Conservation (phyloP, 129 eudicot genomes). For the Cynara cardunculus region DNA sequence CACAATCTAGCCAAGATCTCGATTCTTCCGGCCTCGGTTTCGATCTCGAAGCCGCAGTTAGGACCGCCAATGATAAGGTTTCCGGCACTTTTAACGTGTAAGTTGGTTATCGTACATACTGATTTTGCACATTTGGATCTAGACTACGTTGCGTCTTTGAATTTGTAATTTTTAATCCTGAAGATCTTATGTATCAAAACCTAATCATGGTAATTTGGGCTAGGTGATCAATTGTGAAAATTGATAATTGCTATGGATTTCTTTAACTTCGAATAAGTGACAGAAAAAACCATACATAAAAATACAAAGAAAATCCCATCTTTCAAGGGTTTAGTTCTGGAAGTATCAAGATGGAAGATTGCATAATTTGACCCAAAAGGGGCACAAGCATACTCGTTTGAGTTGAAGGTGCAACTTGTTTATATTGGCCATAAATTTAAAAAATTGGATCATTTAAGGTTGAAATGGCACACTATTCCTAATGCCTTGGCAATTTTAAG, state of each 20-base stretch:
- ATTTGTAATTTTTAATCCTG: background rate
- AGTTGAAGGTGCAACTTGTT: background rate
- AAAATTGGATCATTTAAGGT: background rate
- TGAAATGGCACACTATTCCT: background rate
- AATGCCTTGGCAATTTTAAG: background rate
- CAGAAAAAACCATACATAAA: background rate
- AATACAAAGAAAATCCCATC: background rate
- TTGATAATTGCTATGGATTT: background rate
- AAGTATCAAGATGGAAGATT: background rate
- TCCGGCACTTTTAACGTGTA: constrained; percentile 75
- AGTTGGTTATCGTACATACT: constrained; percentile 6
- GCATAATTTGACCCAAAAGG: background rate
- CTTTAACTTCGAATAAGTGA: background rate
- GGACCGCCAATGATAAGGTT: constrained; percentile 66
- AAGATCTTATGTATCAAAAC: background rate
- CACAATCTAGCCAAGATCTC: too few species aligned
- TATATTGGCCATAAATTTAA: background rate
- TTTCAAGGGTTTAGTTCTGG: constrained; percentile 13
- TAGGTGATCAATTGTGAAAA: background rate
- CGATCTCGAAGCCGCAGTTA: constrained; percentile 84
- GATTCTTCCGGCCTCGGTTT: background rate
- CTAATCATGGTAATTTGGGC: constrained; percentile 10
- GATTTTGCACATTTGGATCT: constrained; percentile 10
- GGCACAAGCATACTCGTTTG: background rate
- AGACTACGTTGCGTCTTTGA: background rate